Percentiles rank a stretch among this genome's conserved stretches.
phyloP scores from a whole-genome alignment of 345 rosid species.

The Salix suchowensis region DNA sequence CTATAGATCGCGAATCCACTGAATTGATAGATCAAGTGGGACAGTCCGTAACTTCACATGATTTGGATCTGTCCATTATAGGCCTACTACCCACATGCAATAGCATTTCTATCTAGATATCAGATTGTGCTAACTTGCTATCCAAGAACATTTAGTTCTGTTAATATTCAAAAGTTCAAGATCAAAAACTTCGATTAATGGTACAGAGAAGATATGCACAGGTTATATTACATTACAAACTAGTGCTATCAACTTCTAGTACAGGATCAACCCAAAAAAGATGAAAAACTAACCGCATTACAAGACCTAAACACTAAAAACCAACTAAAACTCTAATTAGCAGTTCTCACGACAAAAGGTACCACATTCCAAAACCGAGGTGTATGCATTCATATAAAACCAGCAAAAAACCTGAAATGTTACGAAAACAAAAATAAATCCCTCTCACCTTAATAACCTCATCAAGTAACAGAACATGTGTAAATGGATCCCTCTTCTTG shows the following conservation, averaged over 20 bases:
- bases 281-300: not conserved
- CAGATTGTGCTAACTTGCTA: not conserved
- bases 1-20: not conserved
- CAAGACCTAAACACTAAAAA: not conserved
- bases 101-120: not conserved
- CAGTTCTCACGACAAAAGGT: not conserved
- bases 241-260: not conserved
- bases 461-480: slow-evolving; percentile 86
- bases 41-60: not conserved
- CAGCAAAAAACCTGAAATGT: not conserved
- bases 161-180: not conserved
- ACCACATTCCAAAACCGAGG: not conserved
- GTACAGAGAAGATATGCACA: not conserved
- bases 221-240: not conserved
- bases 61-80: not conserved
- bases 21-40: not conserved
- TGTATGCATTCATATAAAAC: not conserved
- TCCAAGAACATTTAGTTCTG: not conserved
- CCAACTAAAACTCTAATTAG: not conserved
- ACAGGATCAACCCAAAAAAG: not conserved
- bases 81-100: not conserved
- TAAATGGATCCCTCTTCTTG: slow-evolving; percentile 95
- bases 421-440: not conserved
- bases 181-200: not conserved
- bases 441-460: slow-evolving; percentile 77